Conservation (phyloP, 768 basidiomycete species). For the Boletus reticulatus region DNA sequence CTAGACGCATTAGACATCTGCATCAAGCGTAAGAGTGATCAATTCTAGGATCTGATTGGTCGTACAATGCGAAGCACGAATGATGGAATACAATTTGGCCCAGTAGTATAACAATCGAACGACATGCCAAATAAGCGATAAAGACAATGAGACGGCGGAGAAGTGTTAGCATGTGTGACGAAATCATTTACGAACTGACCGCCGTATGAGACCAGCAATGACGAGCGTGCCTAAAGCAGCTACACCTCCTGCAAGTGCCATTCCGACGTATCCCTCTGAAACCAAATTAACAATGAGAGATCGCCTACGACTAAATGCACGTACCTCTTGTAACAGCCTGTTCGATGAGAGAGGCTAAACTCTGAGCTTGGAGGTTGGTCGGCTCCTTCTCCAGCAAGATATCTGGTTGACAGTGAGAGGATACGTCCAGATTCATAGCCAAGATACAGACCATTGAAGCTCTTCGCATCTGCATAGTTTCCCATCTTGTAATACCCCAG, state of each 20-base stretch:
- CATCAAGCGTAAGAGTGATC: not conserved
- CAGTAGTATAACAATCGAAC: slow-evolving; percentile 9
- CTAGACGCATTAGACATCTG: not conserved
- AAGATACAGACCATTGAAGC: slow-evolving; percentile 77
- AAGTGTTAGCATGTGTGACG: slow-evolving; percentile 12
- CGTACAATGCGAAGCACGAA: slow-evolving; percentile 6
- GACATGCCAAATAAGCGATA: slow-evolving; percentile 8
- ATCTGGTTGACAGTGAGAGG: slow-evolving; percentile 42
- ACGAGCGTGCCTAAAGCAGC: slow-evolving; percentile 81
- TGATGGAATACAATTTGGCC: slow-evolving; percentile 19
- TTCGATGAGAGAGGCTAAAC: slow-evolving; percentile 82
- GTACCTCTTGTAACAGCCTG: slow-evolving; percentile 77
- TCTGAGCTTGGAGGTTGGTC: slow-evolving; percentile 88
- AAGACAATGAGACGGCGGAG: slow-evolving; percentile 10
- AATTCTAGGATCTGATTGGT: slow-evolving; percentile 10
- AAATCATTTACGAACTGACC: slow-evolving; percentile 55
- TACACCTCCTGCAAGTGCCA: slow-evolving; percentile 91
- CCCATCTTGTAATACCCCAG: slow-evolving; percentile 96
- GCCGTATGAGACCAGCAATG: slow-evolving; percentile 79
- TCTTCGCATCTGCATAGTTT: slow-evolving; percentile 88
- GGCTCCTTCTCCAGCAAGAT: slow-evolving; percentile 91
- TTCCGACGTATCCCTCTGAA: slow-evolving; percentile 96
- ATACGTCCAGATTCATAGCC: not conserved
- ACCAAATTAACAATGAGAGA: not conserved
- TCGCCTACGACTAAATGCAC: slow-evolving; percentile 14